These are phyloP conservation scores for Daedaleopsis nitida DNA, from an alignment of 768 basidiomycete genomes.

Conservation along the genomic window DNA sequence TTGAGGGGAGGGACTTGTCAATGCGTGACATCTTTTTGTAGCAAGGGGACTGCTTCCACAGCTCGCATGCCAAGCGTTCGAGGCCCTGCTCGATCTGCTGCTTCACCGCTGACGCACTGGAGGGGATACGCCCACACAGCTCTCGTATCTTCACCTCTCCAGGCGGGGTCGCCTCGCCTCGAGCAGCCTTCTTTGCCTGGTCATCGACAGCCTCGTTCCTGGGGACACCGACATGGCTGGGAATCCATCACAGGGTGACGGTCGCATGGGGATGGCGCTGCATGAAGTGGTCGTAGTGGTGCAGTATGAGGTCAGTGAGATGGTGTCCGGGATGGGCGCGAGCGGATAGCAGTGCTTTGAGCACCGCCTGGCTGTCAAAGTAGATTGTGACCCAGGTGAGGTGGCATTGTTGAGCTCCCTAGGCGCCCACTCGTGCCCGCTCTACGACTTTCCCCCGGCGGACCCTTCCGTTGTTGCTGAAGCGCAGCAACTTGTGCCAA, in stretches of 20 bases:
- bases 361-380: background rate
- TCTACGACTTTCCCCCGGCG: no score
- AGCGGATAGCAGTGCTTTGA: background rate
- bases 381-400: background rate
- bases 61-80: background rate
- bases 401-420: background rate
- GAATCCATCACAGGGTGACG: constrained; percentile 22
- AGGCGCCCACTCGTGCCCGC: no score
- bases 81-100: background rate
- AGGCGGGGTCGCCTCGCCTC: background rate
- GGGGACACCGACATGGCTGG: constrained; percentile 23
- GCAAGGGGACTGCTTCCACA: background rate
- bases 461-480: no score
- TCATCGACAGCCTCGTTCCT: constrained; percentile 28
- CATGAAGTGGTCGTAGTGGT: background rate
- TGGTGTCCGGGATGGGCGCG: constrained; percentile 10
- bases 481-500: no score
- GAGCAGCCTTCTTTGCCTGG: constrained; percentile 26
- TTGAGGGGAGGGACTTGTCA: background rate
- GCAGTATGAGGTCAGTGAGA: constrained; percentile 5
- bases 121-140: background rate
- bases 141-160: no score
- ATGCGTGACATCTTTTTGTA: background rate
- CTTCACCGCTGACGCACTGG: background rate
- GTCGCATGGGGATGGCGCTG: background rate